Base-by-base conservation (phyloP, 345 rosid genomes). In the Brassica carinata region DNA sequence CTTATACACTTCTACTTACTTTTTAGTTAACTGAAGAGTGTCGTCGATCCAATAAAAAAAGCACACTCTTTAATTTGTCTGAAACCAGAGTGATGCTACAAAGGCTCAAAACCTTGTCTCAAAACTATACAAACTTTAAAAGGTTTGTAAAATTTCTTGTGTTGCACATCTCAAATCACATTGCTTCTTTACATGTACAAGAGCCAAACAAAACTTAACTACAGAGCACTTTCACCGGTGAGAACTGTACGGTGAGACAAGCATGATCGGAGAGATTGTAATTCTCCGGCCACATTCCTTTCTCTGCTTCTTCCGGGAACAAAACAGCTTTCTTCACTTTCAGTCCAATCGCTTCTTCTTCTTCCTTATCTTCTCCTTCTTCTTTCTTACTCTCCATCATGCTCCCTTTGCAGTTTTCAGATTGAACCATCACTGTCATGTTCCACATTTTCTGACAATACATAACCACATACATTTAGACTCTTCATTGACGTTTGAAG, bases 221-320 rank as follows among this genome's bases (percentile, higher is more conserved):
- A 43, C 51, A 86, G 2, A 84, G 87, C 90, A 95, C 87, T 79
- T 84, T 86, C 70, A 91, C 86, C 0, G 97, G 99, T 7, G 94
- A 89, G 73, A 95, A 91, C 15, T 88, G 92, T 18, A 92, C 98
- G 0, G 94, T 91, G 69, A 93, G 98, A 29, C 92, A 86, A 38
- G 98, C 98, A 71, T 95, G 99, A 81, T 95, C 99, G 0, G 97
- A 95, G 14, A 95, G 91, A 51, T 83, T 90, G 81, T 92, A 91
- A 76, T 87, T 86, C 71, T 93, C 97, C 0, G 99, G 99, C 97
- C 99, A 95, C 75, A 80, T 81, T 76, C 98, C 98, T 81, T 85
- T 91, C 87, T 95, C 99, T 71, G 85, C 96, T 87, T 95, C 99
- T 43, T 84, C 84, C 2, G 99, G 99, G 70, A 87, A 95, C 67